A percentile compares a stretch with the other conserved stretches of the same genome.
Conservation (phyloP, 345 rosid species). For the Murraya koenigii region DNA sequence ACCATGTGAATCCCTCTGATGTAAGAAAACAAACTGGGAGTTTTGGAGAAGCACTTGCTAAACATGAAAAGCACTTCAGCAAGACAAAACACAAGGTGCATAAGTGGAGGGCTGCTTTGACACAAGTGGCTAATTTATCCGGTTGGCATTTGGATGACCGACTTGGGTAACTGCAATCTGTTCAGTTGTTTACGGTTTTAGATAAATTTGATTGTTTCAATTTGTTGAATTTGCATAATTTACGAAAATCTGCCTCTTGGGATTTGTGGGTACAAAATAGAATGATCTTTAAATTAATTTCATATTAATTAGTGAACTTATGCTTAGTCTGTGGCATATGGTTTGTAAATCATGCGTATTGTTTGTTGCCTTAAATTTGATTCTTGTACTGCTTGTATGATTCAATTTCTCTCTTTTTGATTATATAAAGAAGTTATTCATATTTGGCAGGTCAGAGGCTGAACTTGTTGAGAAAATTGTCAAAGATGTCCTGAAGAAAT, state of each 20-base stretch:
- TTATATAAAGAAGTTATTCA: neutral
- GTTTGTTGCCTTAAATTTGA: neutral
- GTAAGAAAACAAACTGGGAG: neutral
- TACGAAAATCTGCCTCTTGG: neutral
- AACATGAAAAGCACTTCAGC: neutral
- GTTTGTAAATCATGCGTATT: neutral
- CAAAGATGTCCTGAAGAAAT: neutral
- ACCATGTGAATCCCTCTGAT: neutral
- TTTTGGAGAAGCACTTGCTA: neutral
- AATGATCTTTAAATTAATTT: too few species aligned
- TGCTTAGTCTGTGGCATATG: neutral
- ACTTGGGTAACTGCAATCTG: neutral
- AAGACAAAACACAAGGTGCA: neutral
- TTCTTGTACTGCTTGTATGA: neutral
- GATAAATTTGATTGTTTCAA: neutral
- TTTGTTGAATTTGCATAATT: neutral
- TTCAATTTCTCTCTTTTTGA: neutral
- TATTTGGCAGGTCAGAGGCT: conserved; percentile 8
- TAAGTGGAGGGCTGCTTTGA: neutral
- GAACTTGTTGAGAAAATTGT: neutral
- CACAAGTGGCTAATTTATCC: neutral
- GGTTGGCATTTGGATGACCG: neutral
- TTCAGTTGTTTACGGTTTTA: neutral
- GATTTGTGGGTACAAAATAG: neutral
- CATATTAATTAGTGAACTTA: neutral